Percentiles rank a stretch among this genome's conserved stretches.
phyloP scores from a whole-genome alignment of 2,329 filamentous ascomycete species.

The Cercospora canescens region DNA sequence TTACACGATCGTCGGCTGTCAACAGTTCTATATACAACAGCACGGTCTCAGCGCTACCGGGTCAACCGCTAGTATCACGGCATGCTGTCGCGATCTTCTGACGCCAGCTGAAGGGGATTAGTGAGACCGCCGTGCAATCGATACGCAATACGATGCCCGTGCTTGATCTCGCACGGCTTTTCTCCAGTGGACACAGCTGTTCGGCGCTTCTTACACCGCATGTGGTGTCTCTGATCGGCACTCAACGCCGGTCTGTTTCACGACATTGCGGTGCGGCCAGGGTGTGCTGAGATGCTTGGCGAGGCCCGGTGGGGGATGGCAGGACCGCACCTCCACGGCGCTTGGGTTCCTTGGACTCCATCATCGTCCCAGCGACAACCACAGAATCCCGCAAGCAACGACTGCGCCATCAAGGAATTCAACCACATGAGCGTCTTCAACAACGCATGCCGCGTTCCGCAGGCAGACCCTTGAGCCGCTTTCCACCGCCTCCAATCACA shows the following conservation, averaged over 20 bases:
- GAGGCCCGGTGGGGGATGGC: not conserved
- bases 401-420: constrained; percentile 2
- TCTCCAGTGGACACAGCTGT: not conserved
- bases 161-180: not conserved
- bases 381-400: not conserved
- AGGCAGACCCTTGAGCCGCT: not conserved
- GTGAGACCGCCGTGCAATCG: not conserved
- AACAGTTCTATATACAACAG: not conserved
- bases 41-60: not conserved
- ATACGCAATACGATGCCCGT: constrained; percentile 5
- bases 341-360: not conserved
- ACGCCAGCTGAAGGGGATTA: not conserved
- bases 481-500: constrained; percentile 9
- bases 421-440: constrained; percentile 9
- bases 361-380: not conserved
- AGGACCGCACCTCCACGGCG: not conserved
- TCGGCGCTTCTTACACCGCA: constrained; percentile 10
- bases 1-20: not conserved
- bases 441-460: not conserved
- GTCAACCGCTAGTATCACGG: not conserved
- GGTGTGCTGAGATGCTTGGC: constrained; percentile 5
- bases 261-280: not conserved
- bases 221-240: not conserved
- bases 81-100: not conserved
- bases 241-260: constrained; percentile 1